Evolutionary conservation across 1,284 basidiomycete genomes (phyloP).

Genomic region (Ceraceosorus guamensis): DNA sequence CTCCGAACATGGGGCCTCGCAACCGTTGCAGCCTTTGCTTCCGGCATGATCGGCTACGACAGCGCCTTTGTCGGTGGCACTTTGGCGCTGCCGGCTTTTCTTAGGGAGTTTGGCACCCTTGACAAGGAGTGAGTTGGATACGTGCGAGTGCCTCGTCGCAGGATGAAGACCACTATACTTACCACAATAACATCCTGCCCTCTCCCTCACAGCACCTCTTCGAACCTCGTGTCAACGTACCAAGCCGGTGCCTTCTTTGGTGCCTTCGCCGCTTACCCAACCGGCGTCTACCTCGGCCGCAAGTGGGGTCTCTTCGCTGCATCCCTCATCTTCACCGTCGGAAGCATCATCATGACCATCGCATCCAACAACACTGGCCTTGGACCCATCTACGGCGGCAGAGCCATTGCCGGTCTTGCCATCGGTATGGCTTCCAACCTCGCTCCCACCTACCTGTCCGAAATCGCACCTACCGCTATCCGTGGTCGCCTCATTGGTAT

Average conservation of each 20-base stretch:
- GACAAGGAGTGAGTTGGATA: not conserved
- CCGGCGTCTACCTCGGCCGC: conserved; percentile 19
- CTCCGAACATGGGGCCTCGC: conserved; percentile 53
- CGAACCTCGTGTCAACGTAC: conserved; percentile 55
- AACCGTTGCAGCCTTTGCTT: conserved; percentile 16
- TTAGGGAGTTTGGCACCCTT: conserved; percentile 51
- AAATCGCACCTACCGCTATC: conserved; percentile 51
- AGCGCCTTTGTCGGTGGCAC: conserved; percentile 53
- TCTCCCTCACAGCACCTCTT: conserved; percentile 40
- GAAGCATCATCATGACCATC: conserved; percentile 35
- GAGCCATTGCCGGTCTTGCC: conserved; percentile 50
- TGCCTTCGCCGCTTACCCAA: conserved; percentile 22
- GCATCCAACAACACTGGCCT: conserved; percentile 17
- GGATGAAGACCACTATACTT: not conserved
- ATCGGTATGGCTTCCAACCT: conserved; percentile 46
- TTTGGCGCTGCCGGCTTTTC: conserved; percentile 53
- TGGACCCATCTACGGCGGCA: conserved; percentile 43
- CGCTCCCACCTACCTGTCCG: conserved; percentile 49
- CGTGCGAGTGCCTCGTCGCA: conserved; percentile 6
- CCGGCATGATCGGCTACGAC: conserved; percentile 51
- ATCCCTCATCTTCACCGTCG: conserved; percentile 31
- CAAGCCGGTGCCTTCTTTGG: conserved; percentile 50
- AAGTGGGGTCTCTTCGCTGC: conserved; percentile 26
- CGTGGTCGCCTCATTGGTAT: conserved; percentile 55
- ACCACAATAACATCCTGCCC: not conserved